phyloP scores from a whole-genome alignment of 2,329 filamentous ascomycete genomes.

The Hymenoscyphus repandus region DNA sequence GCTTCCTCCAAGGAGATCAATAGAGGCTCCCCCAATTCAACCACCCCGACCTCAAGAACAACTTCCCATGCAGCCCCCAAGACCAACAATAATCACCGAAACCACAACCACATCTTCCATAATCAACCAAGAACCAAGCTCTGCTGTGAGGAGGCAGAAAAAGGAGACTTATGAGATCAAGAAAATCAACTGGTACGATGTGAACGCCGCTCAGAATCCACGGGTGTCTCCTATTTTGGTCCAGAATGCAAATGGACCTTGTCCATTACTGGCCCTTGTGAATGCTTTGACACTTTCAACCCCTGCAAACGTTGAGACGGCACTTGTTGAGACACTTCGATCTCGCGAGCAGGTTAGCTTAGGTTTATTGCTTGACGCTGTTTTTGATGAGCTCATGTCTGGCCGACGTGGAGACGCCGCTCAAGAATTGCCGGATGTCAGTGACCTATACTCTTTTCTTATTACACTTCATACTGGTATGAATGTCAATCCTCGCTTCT shows the following conservation, averaged over 20 bases:
- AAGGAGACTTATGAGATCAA: constrained; percentile 88
- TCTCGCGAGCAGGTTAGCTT: constrained; percentile 85
- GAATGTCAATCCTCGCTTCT: constrained; percentile 93
- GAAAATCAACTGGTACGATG: constrained; percentile 80
- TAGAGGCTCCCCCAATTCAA: constrained; percentile 12
- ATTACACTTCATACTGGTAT: constrained; percentile 89
- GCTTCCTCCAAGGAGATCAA: constrained; percentile 24
- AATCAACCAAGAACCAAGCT: constrained; percentile 7
- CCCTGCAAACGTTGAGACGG: constrained; percentile 58
- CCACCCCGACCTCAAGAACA: constrained; percentile 15
- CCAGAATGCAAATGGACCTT: constrained; percentile 92
- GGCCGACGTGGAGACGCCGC: constrained; percentile 57
- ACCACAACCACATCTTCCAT: constrained; percentile 16
- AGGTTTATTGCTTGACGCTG: constrained; percentile 76
- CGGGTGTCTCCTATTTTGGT: constrained; percentile 81
- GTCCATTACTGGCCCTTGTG: constrained; percentile 85
- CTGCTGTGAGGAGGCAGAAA: constrained; percentile 20
- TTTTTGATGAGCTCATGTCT: constrained; percentile 91
- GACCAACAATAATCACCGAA: constrained; percentile 16
- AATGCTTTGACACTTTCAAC: constrained; percentile 87
- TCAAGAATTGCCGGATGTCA: constrained; percentile 72
- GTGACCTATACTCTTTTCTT: constrained; percentile 82
- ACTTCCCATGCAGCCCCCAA: constrained; percentile 23
- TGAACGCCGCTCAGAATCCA: constrained; percentile 51
- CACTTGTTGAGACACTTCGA: constrained; percentile 70